Percentiles rank a stretch among this genome's conserved stretches.
phyloP scores from a whole-genome alignment of 306 rosid species.

The Chamaecrista fasciculata region DNA sequence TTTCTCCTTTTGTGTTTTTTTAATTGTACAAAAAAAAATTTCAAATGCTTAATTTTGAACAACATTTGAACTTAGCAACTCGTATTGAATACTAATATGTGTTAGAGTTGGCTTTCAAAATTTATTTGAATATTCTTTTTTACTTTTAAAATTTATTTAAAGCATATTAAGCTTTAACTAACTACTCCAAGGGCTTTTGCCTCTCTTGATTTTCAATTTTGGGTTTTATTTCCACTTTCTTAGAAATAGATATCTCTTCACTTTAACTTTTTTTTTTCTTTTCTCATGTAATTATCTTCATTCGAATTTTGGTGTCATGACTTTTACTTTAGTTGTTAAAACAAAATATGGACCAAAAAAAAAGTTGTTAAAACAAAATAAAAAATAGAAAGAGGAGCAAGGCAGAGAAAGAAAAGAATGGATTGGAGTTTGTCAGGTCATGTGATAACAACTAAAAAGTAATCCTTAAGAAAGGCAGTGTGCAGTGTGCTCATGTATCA shows the following conservation, averaged over 20 bases:
- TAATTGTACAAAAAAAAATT: no score
- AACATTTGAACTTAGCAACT: no score
- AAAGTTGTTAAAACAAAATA: background rate
- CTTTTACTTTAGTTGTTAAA: conserved; percentile 12
- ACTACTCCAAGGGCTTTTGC: background rate
- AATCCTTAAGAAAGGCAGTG: background rate
- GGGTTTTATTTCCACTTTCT: background rate
- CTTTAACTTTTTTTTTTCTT: conserved; percentile 8
- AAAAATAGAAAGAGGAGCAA: background rate
- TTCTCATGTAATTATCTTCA: background rate
- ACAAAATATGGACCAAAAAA: conserved; percentile 2
- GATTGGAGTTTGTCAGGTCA: conserved; percentile 33
- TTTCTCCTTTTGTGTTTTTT: no score
- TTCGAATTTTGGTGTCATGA: background rate
- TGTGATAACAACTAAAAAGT: conserved; percentile 40
- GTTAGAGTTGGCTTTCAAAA: no score
- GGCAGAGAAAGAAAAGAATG: conserved; percentile 13
- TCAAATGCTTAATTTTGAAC: no score
- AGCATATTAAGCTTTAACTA: background rate
- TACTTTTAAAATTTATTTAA: no score
- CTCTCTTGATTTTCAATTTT: conserved; percentile 10
- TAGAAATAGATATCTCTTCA: background rate
- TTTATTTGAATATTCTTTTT: no score
- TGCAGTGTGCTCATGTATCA: conserved; percentile 17
- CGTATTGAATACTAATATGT: no score